phyloP scores from a whole-genome alignment of 2,329 filamentous ascomycete genomes.

The Ceratocystiopsis sp. region DNA sequence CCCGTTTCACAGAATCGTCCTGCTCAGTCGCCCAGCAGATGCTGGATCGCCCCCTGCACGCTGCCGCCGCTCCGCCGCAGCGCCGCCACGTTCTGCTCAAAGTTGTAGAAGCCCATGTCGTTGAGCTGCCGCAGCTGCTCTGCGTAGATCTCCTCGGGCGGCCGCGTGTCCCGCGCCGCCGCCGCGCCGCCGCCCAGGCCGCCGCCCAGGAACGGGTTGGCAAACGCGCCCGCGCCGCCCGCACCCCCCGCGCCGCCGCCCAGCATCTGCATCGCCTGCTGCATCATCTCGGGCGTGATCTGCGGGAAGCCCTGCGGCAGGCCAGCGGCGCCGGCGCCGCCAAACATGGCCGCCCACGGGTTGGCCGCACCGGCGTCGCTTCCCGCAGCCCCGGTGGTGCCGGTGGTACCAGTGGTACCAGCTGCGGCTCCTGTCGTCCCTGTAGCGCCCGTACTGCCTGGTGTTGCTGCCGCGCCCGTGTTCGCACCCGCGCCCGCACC shows the following conservation, averaged over 20 bases:
- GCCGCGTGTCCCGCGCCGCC: conserved; percentile 57
- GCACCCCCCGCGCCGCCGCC: conserved; percentile 17
- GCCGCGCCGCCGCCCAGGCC: not conserved
- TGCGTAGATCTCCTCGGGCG: conserved; percentile 85
- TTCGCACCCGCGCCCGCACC: too few species aligned
- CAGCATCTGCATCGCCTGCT: conserved; percentile 36
- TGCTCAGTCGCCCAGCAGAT: conserved; percentile 33
- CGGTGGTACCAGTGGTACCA: too few species aligned
- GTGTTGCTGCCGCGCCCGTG: too few species aligned
- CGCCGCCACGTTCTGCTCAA: conserved; percentile 81
- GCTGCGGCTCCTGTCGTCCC: too few species aligned
- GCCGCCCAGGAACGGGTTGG: conserved; percentile 1
- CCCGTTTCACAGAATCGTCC: too few species aligned
- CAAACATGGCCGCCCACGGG: conserved; percentile 20
- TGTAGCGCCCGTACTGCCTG: too few species aligned
- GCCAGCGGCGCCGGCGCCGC: conserved; percentile 2
- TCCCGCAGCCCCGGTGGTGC: not conserved
- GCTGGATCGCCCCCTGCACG: conserved; percentile 80
- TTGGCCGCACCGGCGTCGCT: conserved; percentile 15
- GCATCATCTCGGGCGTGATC: conserved; percentile 37
- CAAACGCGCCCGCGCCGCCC: conserved; percentile 14
- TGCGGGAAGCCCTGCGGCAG: conserved; percentile 21
- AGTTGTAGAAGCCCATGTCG: conserved; percentile 98
- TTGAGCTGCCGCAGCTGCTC: conserved; percentile 84
- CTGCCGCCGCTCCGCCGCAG: conserved; percentile 79